Base-by-base conservation (phyloP, 441 rosid species). In the Lepidium campestre region DNA sequence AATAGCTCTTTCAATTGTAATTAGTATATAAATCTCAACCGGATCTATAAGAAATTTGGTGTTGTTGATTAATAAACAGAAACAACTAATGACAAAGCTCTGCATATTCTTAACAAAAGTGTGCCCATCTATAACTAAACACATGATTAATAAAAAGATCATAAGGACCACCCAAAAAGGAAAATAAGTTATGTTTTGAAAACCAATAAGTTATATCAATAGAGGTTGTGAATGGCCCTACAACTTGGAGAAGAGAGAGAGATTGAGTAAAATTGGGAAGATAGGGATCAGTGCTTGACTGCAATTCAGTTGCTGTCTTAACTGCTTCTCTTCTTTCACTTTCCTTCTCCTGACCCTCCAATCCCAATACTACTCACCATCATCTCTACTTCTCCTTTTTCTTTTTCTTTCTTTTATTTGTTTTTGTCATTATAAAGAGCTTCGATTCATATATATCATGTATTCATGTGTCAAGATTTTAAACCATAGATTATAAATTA, bases 291-390 rank as follows among this genome's bases (percentile, higher is more conserved):
- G 72, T 64, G 70, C 68, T 64, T 65, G 66, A 62, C 74, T 74
- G 68, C 72, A 74, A 62, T 63, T 75, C 74, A 59, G 71, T 73
- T 74, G 70, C 73, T 75, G 72, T 78, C 73, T 75, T 42, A 56
- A 61, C 79, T 68, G 75, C 66, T 73, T 76, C 72, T 64, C 75
- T 67, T 70, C 61, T 55, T 57, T 76, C 76, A 72, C 60, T 76
- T 73, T 76, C 76, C 65, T 66, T 46, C 66, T 57, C 70, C 70
- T 42, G 76, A 49, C 68, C 67, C 77, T 65, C 71, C 49, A 57
- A 57, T 68, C 75, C 66, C 76, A 68, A 62, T 74, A 48, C 70
- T 74, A 48, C 70, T 56, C 48, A 37, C 68, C 44, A 41, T 57
- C 69, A 47, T 19, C 46, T 41, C 34, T 29, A 53, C 64, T 57